These are phyloP conservation scores for Moricandia moricandioides DNA, from an alignment of 345 rosid genomes.

Conservation along the genomic window DNA sequence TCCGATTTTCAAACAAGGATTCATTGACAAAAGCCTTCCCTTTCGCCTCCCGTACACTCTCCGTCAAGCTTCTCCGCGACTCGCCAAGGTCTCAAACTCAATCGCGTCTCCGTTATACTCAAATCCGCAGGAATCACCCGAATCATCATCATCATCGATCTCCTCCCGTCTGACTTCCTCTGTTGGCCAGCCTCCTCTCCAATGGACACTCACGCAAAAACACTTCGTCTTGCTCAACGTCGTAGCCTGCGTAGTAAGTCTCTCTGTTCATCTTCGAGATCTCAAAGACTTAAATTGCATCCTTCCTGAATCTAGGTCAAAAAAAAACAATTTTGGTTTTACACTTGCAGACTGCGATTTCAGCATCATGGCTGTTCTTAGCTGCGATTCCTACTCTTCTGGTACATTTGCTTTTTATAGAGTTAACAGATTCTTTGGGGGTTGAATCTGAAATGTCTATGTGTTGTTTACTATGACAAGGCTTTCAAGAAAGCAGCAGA, in stretches of 20 bases:
- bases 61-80: constrained; percentile 34
- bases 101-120: constrained; percentile 5
- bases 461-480: constrained; percentile 31
- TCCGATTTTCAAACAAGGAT: background rate
- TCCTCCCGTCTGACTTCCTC: constrained; percentile 47
- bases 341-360: constrained; percentile 59
- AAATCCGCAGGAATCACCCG: constrained; percentile 22
- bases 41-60: constrained; percentile 25
- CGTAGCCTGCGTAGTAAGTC: constrained; percentile 64
- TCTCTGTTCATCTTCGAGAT: background rate
- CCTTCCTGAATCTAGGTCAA: constrained; percentile 4
- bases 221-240: constrained; percentile 59
- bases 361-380: constrained; percentile 75
- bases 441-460: background rate
- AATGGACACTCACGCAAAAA: constrained; percentile 62
- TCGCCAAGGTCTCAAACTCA: constrained; percentile 24
- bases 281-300: background rate
- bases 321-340: background rate
- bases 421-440: background rate
- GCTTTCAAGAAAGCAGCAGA: constrained; percentile 89
- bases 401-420: constrained; percentile 37
- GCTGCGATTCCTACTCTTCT: constrained; percentile 88
- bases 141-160: constrained; percentile 35
- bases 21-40: background rate
- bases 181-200: constrained; percentile 58